phyloP scores from a whole-genome alignment of 2,329 filamentous ascomycete genomes.

The Curvularia sp. region DNA sequence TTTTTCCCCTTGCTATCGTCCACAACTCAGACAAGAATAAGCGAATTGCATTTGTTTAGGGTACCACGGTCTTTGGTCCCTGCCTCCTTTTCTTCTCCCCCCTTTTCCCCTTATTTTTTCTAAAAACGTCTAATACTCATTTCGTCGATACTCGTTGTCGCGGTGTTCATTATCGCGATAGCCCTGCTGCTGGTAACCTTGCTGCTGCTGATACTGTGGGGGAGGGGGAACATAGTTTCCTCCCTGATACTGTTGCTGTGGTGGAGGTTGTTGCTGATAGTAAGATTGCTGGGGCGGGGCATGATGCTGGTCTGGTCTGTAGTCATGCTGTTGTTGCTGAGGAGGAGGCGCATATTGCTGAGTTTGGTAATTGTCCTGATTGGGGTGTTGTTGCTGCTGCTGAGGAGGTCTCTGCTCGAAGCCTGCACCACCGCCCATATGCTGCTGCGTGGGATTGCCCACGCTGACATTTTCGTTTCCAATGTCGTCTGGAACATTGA shows the following conservation, averaged over 20 bases:
- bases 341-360: conserved; percentile 10
- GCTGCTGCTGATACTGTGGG: neutral
- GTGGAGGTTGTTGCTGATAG: conserved; percentile 11
- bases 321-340: neutral
- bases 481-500: conserved; percentile 40
- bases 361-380: conserved; percentile 9
- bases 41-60: neutral
- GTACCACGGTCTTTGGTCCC: neutral
- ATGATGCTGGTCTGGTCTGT: neutral
- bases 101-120: neutral
- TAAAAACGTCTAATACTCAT: conserved; percentile 13
- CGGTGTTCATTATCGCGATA: conserved; percentile 18
- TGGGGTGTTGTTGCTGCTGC: conserved; percentile 16
- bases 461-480: conserved; percentile 42
- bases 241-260: neutral
- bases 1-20: neutral
- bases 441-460: conserved; percentile 27
- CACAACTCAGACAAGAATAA: neutral
- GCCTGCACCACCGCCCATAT: conserved; percentile 18
- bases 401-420: conserved; percentile 14
- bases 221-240: conserved; percentile 7
- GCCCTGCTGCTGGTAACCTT: conserved; percentile 6
- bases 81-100: neutral
- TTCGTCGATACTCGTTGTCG: conserved; percentile 16
- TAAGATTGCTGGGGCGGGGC: conserved; percentile 7